Evolutionary conservation across 83 land plant species (phyloP).

Genomic region (Thuja plicata): DNA sequence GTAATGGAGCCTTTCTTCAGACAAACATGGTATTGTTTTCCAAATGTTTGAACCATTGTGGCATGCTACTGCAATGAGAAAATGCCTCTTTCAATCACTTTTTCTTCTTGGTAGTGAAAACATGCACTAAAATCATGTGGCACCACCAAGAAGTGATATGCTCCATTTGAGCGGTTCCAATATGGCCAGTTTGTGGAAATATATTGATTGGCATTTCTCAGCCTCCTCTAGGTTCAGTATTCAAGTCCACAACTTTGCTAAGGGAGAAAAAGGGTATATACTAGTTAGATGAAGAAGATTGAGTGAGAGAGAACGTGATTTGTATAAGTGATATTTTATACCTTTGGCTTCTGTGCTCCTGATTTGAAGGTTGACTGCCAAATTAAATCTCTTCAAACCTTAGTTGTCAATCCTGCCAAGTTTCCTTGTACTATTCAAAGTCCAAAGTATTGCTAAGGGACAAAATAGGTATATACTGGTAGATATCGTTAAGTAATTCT

Average conservation of each 20-base stretch:
- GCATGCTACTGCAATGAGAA: slow-evolving; percentile 69
- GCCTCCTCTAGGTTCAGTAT: slow-evolving; percentile 89
- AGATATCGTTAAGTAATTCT: background rate
- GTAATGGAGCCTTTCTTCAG: slow-evolving; percentile 82
- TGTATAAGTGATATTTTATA: background rate
- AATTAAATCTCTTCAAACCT: background rate
- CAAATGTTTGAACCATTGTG: slow-evolving; percentile 91
- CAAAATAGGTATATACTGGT: background rate
- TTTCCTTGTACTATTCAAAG: background rate
- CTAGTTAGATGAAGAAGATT: background rate
- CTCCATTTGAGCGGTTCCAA: slow-evolving; percentile 87
- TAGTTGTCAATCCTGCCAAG: background rate
- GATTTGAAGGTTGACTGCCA: background rate
- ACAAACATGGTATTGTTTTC: slow-evolving; percentile 83
- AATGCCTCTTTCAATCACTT: slow-evolving; percentile 79
- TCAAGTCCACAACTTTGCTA: no score
- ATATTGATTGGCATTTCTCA: slow-evolving; percentile 75
- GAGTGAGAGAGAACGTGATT: background rate
- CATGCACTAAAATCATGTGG: slow-evolving; percentile 91
- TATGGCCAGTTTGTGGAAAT: slow-evolving; percentile 77
- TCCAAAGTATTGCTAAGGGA: background rate
- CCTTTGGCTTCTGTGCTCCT: background rate
- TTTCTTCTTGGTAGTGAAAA: slow-evolving; percentile 87
- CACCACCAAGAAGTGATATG: slow-evolving; percentile 80
- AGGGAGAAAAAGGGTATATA: no score